Evolutionary conservation across 495 filamentous ascomycete genomes (phyloP).

Genomic region (Talaromyces wortmannii): DNA sequence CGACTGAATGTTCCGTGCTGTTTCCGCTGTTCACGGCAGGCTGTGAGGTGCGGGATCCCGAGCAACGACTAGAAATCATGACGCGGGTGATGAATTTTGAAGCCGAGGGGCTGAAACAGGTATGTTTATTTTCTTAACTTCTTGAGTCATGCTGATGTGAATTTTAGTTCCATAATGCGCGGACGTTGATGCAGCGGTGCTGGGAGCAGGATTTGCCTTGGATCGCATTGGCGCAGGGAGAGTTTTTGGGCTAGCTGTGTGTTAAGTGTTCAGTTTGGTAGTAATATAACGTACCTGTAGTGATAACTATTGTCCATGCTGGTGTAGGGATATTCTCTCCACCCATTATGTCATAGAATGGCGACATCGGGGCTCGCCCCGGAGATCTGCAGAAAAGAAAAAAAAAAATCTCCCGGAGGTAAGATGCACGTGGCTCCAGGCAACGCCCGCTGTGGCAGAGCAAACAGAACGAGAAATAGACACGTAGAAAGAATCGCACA

Average conservation of each 20-base stretch:
- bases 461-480: too few relatives aligned
- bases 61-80: slow-evolving; percentile 54
- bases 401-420: too few relatives aligned
- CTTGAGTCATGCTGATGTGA: not conserved
- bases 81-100: slow-evolving; percentile 64
- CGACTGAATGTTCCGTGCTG: slow-evolving; percentile 68
- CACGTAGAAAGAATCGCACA: too few relatives aligned
- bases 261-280: too few relatives aligned
- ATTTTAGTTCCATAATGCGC: slow-evolving; percentile 35
- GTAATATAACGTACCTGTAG: too few relatives aligned
- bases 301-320: too few relatives aligned
- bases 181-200: slow-evolving; percentile 35
- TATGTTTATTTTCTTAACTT: slow-evolving; percentile 14
- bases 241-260: slow-evolving; percentile 34
- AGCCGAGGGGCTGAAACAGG: slow-evolving; percentile 71
- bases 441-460: too few relatives aligned
- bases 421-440: too few relatives aligned
- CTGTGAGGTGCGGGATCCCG: slow-evolving; percentile 56
- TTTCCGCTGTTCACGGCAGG: slow-evolving; percentile 85
- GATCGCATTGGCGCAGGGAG: slow-evolving; percentile 32
- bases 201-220: slow-evolving; percentile 36
- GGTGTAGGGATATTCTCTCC: too few relatives aligned
- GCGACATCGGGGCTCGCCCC: too few relatives aligned
- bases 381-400: too few relatives aligned
- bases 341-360: too few relatives aligned